Conservation (phyloP, 2,329 filamentous ascomycete species). For the Aspergillus pseudoviridinutans region DNA sequence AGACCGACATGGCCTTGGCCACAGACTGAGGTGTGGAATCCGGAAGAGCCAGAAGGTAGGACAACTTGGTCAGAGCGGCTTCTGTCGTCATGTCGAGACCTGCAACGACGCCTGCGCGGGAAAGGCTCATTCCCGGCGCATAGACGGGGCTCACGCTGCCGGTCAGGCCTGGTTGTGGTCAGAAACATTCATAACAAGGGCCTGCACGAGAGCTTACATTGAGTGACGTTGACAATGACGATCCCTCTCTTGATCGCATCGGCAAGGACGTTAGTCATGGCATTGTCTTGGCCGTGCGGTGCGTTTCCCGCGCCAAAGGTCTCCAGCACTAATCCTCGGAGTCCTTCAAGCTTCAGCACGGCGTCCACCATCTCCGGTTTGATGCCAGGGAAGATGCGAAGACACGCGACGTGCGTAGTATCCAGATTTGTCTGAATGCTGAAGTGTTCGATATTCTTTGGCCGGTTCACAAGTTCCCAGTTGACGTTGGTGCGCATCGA, state of each 20-base stretch:
- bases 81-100: constrained; percentile 87
- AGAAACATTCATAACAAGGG: constrained; percentile 36
- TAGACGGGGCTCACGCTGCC: constrained; percentile 76
- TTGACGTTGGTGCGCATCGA: constrained; percentile 76
- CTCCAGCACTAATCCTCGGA: constrained; percentile 80
- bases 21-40: constrained; percentile 63
- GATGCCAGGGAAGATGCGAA: constrained; percentile 89
- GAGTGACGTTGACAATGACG: constrained; percentile 85
- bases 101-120: constrained; percentile 80
- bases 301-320: constrained; percentile 93
- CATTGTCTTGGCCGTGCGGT: constrained; percentile 74
- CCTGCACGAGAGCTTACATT: constrained; percentile 59
- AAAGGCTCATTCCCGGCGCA: constrained; percentile 71
- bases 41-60: constrained; percentile 72
- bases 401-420: constrained; percentile 82
- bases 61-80: constrained; percentile 85
- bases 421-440: constrained; percentile 70
- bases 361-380: constrained; percentile 90
- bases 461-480: constrained; percentile 72
- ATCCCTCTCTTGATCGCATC: constrained; percentile 75
- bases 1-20: constrained; percentile 65
- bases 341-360: constrained; percentile 69
- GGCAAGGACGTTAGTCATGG: constrained; percentile 71
- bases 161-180: constrained; percentile 43
- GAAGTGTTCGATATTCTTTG: constrained; percentile 71